Evolutionary conservation across 139 green algal species (phyloP), one percentile per base, ranked within the genome.

Genomic region (Haematococcus sp.): DNA sequence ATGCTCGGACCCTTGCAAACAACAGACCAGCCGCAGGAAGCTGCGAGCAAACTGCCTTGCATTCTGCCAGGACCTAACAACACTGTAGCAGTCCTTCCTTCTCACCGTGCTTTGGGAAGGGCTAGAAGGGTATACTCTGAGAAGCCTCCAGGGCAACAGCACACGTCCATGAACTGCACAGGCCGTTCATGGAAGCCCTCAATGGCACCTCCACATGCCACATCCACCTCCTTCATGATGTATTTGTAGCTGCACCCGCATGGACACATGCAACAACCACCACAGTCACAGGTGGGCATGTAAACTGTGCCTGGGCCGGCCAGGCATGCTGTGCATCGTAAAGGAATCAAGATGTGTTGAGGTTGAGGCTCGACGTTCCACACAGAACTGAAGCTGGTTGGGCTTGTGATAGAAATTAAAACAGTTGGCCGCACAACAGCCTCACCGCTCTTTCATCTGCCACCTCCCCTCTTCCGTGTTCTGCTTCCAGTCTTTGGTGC

Each of bases 81-180:
- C 54, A 63, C n/a, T n/a, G n/a, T n/a, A n/a, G n/a, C n/a, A n/a
- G n/a, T n/a, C n/a, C n/a, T n/a, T n/a, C n/a, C n/a, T n/a, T n/a
- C n/a, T n/a, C 54, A 71, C 68, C 16, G 49, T 66, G 33, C 71
- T 27, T 43, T 28, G 46, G 9, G 44, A 4, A 61, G 35, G 11
- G 43, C 15, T 16, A 43, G 43, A 25, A 55, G 66, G 4, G 49
- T 51, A 49, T 73, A 83, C 63, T 71, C 71, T 16, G 40, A 69
- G 71, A 83, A 83, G 43, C 77, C 77, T 49, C 77, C 77, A 3
- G 77, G 77, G 59, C 69, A 83, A 64, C 77, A 83, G 55, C 77
- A 83, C 64, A 83, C 77, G 71, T 83, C 77, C 71, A 83, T 71
- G 71, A 83, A 83, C 65, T 83, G 77, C 19, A 83, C 64, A 16